These are phyloP conservation scores for Lentinula aciculospora DNA, from an alignment of 768 basidiomycete species.

Conservation along the genomic window DNA sequence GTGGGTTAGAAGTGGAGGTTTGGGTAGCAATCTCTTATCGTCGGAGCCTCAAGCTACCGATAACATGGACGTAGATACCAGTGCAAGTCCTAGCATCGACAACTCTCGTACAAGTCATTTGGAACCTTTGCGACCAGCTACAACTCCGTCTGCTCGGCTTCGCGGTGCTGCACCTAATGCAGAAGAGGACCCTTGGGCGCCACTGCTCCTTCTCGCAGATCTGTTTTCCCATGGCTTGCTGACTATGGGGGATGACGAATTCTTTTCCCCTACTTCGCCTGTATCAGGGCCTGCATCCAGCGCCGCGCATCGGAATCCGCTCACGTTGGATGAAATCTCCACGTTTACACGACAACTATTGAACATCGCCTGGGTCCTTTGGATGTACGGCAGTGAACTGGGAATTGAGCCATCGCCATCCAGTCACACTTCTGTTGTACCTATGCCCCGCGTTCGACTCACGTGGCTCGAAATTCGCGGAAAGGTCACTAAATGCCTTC, in stretches of 20 bases:
- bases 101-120: not conserved
- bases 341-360: slow-evolving; percentile 73
- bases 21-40: slow-evolving; percentile 31
- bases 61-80: slow-evolving; percentile 27
- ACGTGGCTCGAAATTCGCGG: slow-evolving; percentile 71
- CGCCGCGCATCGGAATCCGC: slow-evolving; percentile 56
- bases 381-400: slow-evolving; percentile 1
- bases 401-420: slow-evolving; percentile 16
- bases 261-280: slow-evolving; percentile 45
- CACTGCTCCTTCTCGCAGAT: slow-evolving; percentile 73
- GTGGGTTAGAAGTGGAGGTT: slow-evolving; percentile 51
- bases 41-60: not conserved
- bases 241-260: slow-evolving; percentile 96
- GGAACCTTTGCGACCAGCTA: not conserved
- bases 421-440: slow-evolving; percentile 32
- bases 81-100: slow-evolving; percentile 7
- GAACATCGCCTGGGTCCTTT: slow-evolving; percentile 68
- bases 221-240: slow-evolving; percentile 80
- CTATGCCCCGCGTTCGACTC: slow-evolving; percentile 32
- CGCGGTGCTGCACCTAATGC: slow-evolving; percentile 18
- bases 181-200: slow-evolving; percentile 42
- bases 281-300: slow-evolving; percentile 10
- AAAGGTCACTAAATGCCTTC: slow-evolving; percentile 70
- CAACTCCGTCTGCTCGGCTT: slow-evolving; percentile 22
- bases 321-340: slow-evolving; percentile 76